A percentile compares a stretch with the other conserved stretches of the same genome.
Conservation (phyloP, 2,329 filamentous ascomycete species). For the Emmonsia crescens region DNA sequence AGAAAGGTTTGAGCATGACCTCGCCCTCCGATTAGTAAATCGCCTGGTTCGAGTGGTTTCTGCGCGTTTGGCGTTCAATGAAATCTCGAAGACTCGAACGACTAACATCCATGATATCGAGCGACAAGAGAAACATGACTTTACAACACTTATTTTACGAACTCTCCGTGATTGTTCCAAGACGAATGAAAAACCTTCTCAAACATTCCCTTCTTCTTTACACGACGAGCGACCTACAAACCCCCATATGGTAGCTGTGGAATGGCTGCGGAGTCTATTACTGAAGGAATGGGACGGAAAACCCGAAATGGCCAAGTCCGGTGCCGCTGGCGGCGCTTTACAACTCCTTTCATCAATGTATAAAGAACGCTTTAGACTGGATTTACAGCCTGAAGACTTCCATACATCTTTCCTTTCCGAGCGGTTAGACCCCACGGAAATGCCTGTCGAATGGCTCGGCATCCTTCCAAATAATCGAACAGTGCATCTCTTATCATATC, state of each 20-base stretch:
- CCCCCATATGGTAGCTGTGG: slow-evolving; percentile 27
- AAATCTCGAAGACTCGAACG: slow-evolving; percentile 34
- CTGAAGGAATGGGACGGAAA: slow-evolving; percentile 72
- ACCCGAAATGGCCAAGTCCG: slow-evolving; percentile 57
- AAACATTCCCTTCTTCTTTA: neutral
- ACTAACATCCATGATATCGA: slow-evolving; percentile 20
- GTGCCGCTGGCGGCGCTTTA: slow-evolving; percentile 65
- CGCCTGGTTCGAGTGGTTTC: slow-evolving; percentile 40
- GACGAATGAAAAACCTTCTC: neutral
- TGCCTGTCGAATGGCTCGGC: slow-evolving; percentile 61
- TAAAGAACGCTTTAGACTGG: slow-evolving; percentile 57
- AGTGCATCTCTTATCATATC: slow-evolving; percentile 66
- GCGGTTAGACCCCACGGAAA: slow-evolving; percentile 60
- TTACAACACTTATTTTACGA: slow-evolving; percentile 28
- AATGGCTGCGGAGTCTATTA: slow-evolving; percentile 53
- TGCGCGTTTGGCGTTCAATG: slow-evolving; percentile 39
- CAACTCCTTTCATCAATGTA: slow-evolving; percentile 62
- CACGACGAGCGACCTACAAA: slow-evolving; percentile 15
- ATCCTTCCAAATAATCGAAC: slow-evolving; percentile 51
- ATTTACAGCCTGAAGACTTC: slow-evolving; percentile 59
- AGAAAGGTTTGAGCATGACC: slow-evolving; percentile 42
- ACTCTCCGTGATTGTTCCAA: slow-evolving; percentile 20
- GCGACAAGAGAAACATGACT: slow-evolving; percentile 21
- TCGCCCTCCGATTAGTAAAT: slow-evolving; percentile 40
- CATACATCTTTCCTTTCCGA: slow-evolving; percentile 65